Evolutionary conservation across 2,329 filamentous ascomycete genomes (phyloP).

Genomic region (Calonectria leucothoes): DNA sequence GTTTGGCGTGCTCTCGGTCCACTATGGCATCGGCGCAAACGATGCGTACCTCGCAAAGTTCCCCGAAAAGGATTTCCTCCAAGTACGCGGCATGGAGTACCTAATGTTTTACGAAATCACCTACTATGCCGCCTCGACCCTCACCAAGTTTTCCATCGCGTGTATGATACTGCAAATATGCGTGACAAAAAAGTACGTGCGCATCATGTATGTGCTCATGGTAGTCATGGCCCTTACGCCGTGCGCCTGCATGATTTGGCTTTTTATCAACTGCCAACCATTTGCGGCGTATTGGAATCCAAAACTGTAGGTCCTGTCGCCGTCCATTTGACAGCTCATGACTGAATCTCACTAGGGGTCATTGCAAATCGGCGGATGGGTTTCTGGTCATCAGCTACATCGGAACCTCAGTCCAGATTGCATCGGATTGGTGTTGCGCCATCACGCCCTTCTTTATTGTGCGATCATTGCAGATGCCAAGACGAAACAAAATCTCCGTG

Average conservation of each 20-base stretch:
- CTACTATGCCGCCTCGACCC: conserved; percentile 19
- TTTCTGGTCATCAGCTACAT: conserved; percentile 28
- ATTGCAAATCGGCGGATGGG: conserved; percentile 21
- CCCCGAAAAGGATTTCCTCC: conserved; percentile 16
- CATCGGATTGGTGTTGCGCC: conserved; percentile 43
- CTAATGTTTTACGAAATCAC: conserved; percentile 23
- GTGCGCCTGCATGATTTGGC: conserved; percentile 13
- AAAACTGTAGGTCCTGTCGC: neutral
- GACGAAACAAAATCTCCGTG: conserved; percentile 33
- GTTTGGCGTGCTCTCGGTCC: conserved; percentile 15
- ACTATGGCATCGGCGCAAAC: conserved; percentile 20
- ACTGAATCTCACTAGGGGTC: neutral
- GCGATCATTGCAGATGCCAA: conserved; percentile 39
- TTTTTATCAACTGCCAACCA: conserved; percentile 25
- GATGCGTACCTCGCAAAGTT: conserved; percentile 16
- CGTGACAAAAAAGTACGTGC: conserved; percentile 23
- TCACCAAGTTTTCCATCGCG: conserved; percentile 30
- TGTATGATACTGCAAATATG: conserved; percentile 30
- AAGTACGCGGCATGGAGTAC: conserved; percentile 27
- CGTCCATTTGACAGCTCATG: neutral
- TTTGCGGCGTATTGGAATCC: conserved; percentile 29
- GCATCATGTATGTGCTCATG: conserved; percentile 26
- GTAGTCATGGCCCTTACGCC: conserved; percentile 11
- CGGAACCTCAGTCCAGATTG: conserved; percentile 34
- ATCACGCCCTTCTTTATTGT: conserved; percentile 46